Evolutionary conservation across 1,139 yeast species (phyloP).

Genomic region (Meyerozyma elateridarum): DNA sequence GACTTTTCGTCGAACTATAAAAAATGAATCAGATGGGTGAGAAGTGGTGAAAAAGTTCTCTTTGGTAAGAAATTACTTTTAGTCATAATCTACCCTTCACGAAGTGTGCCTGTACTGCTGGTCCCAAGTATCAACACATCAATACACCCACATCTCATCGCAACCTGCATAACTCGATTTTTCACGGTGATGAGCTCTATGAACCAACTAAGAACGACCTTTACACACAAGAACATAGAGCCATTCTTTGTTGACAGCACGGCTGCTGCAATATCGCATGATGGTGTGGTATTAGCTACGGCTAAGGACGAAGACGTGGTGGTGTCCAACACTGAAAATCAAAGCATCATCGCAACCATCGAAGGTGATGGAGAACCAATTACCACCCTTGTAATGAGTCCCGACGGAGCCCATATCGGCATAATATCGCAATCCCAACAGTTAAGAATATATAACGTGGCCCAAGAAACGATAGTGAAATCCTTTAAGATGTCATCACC

Average conservation of each 20-base stretch:
- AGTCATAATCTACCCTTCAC: no score
- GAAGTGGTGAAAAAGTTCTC: no score
- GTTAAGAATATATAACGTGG: conserved; percentile 58
- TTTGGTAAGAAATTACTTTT: no score
- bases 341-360: conserved; percentile 53
- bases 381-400: conserved; percentile 70
- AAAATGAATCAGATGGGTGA: no score
- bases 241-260: conserved; percentile 90
- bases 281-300: conserved; percentile 72
- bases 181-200: conserved; percentile 3
- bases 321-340: conserved; percentile 58
- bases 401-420: conserved; percentile 68
- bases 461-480: conserved; percentile 44
- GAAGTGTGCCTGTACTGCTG: no score
- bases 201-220: conserved; percentile 4
- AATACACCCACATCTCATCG: no score
- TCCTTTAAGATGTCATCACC: conserved; percentile 67
- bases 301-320: conserved; percentile 72
- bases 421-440: conserved; percentile 82
- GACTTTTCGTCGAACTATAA: no score
- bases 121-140: no score
- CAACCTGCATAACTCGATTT: no score
- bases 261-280: conserved; percentile 61
- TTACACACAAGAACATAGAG: conserved; percentile 27
- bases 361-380: conserved; percentile 85